Base-by-base conservation (phyloP, 352 stramenopile species). In the Globisporangium iwayamae region DNA sequence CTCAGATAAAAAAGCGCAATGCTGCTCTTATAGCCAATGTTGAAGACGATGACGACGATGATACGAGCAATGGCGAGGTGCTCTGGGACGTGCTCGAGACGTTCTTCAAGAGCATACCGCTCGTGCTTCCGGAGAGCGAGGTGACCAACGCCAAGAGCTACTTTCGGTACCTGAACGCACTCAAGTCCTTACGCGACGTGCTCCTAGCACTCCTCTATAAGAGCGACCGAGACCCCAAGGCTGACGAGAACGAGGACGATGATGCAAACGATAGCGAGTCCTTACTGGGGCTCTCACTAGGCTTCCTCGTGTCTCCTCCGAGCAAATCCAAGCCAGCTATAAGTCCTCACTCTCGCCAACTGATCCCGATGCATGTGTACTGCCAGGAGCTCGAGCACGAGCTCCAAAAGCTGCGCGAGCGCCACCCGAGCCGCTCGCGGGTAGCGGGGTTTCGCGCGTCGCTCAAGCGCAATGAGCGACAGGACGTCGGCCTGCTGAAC, bases 301-400 rank as follows among this genome's bases (percentile, higher is more conserved):
- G 28, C 7, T 32, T 59, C 4, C 16, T 73, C 30, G 28, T 36
- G 39, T 7, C 22, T 16, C 50, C 20, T 2, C 4, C 28, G 10
- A 55, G 28, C 20, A 45, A 28, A n/a, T 28, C 62, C 13, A 50
- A 38, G 25, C 11, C 50, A 34, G 1, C 16, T 28, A n/a, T 54
- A 2, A 20, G 8, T 30, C 1, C 16, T 10, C 22, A 28, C 25
- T 28, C 25, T 0, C 28, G 9, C 18, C 43, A 20, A 1, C 34
- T 52, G 10, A 22, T 79, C 4, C 81, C 81, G n/a, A 66, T 87
- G 20, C 87, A 85, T 47, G 43, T 83, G 22, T 78, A 90, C 67
- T 93, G 84, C 54, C 77, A 81, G 50, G 69, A 89, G 47, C 71
- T 93, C 32, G 80, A 93, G 67, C 67, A 60, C 2, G 81, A 91